Evolutionary conservation across 306 rosid species (phyloP).

Genomic region (Geum urbanum): DNA sequence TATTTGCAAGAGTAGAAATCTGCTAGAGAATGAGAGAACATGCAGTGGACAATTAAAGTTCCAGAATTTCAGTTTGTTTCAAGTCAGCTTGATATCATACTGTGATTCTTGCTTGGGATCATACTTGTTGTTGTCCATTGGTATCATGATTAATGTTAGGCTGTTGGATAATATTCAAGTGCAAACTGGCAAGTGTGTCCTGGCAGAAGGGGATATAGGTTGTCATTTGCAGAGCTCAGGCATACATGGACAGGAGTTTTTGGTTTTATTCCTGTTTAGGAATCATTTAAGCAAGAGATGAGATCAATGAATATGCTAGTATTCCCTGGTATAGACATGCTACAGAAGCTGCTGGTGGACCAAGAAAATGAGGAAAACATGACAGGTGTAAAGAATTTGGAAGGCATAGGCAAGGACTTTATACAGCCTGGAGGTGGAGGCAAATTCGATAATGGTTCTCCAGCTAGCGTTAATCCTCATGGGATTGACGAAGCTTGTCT

Average conservation of each 20-base stretch:
- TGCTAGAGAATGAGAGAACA: too few species aligned
- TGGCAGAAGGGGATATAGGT: too few species aligned
- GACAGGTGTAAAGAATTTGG: conserved; percentile 37
- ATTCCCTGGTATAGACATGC: conserved; percentile 97
- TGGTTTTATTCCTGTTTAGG: conserved; percentile 73
- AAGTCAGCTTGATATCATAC: too few species aligned
- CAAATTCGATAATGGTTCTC: conserved; percentile 38
- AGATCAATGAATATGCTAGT: conserved; percentile 79
- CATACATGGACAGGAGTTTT: conserved; percentile 78
- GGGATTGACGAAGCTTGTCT: conserved; percentile 40
- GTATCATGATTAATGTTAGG: too few species aligned
- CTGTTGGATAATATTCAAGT: too few species aligned
- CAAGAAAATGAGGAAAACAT: conserved; percentile 48
- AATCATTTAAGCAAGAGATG: conserved; percentile 69
- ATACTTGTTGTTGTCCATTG: too few species aligned
- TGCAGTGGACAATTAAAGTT: too few species aligned
- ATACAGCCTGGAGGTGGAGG: conserved; percentile 25
- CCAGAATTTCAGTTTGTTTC: too few species aligned
- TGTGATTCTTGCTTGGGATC: too few species aligned
- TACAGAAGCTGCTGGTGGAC: conserved; percentile 64
- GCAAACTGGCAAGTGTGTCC: too few species aligned
- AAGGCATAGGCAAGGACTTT: conserved; percentile 30
- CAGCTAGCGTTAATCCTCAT: conserved; percentile 38
- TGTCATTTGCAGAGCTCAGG: conserved; percentile 77
- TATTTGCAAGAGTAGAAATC: too few species aligned